Evolutionary conservation across 257 asterid genomes (phyloP).

Genomic region (Osmanthus fragrans): DNA sequence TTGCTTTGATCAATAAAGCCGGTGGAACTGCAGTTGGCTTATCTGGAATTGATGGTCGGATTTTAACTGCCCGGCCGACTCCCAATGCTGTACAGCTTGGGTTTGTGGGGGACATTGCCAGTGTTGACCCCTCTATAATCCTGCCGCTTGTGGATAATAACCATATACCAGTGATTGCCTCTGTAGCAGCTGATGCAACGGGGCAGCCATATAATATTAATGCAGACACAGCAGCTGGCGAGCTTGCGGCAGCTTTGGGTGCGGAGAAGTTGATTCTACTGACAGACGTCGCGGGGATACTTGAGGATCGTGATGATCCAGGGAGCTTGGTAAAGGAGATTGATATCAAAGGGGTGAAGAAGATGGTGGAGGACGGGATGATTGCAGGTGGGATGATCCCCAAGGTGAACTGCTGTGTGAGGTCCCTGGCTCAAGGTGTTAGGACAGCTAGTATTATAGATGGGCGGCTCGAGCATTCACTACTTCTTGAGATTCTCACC

Average conservation of each 20-base stretch:
- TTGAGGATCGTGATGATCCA: conserved; percentile 55
- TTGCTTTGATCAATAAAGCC: conserved; percentile 71
- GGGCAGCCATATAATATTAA: conserved; percentile 71
- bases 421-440: conserved; percentile 82
- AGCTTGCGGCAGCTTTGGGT: conserved; percentile 68
- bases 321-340: conserved; percentile 70
- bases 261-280: conserved; percentile 70
- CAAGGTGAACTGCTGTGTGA: conserved; percentile 68
- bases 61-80: conserved; percentile 70
- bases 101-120: conserved; percentile 74
- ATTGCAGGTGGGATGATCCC: conserved; percentile 88
- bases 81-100: conserved; percentile 57
- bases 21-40: conserved; percentile 81
- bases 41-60: conserved; percentile 72
- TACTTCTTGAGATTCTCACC: conserved; percentile 79
- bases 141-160: conserved; percentile 58
- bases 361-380: conserved; percentile 61
- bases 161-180: conserved; percentile 79
- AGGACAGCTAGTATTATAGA: conserved; percentile 74
- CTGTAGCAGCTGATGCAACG: conserved; percentile 59
- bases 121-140: conserved; percentile 60
- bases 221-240: conserved; percentile 81
- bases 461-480: conserved; percentile 71
- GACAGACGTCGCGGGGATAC: conserved; percentile 72
- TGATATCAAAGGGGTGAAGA: conserved; percentile 73